phyloP scores from a whole-genome alignment of 2,329 filamentous ascomycete genomes.

The Alternaria gaisen region DNA sequence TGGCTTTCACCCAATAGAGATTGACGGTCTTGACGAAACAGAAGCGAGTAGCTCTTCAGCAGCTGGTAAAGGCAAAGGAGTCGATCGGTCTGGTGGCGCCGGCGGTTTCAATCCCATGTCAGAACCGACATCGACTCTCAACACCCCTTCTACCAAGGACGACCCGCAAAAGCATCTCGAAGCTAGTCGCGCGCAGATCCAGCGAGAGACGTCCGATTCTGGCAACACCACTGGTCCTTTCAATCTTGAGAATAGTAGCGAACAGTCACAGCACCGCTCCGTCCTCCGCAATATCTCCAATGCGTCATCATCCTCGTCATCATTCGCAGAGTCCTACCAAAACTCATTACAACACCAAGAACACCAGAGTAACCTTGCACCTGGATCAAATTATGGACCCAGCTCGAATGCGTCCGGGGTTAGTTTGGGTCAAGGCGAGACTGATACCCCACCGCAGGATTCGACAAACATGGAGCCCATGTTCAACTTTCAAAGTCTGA shows the following conservation, averaged over 20 bases:
- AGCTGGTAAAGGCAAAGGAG: conserved; percentile 59
- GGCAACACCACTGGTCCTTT: conserved; percentile 58
- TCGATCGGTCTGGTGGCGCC: conserved; percentile 51
- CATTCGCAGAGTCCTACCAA: conserved; percentile 71
- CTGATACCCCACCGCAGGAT: conserved; percentile 46
- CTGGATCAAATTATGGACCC: conserved; percentile 58
- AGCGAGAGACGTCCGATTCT: conserved; percentile 45
- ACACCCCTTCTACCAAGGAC: conserved; percentile 45
- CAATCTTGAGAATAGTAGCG: conserved; percentile 30
- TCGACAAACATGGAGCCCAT: conserved; percentile 73
- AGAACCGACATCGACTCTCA: conserved; percentile 56
- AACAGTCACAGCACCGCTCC: conserved; percentile 63
- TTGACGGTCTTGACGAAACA: conserved; percentile 56
- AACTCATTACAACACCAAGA: conserved; percentile 40
- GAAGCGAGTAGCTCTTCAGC: conserved; percentile 38
- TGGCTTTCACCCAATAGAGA: conserved; percentile 61
- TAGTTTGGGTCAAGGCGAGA: conserved; percentile 47
- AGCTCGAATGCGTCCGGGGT: conserved; percentile 64
- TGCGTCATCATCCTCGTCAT: conserved; percentile 84
- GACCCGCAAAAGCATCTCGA: conserved; percentile 58
- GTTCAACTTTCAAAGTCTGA: conserved; percentile 90
- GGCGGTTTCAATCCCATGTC: conserved; percentile 54
- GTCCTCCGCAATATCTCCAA: conserved; percentile 86
- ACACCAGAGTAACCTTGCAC: conserved; percentile 45
- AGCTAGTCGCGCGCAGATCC: conserved; percentile 55